A percentile compares a stretch with the other conserved stretches of the same genome.
Conservation (phyloP, 2,329 filamentous ascomycete species). For the Zasmidium cellare region DNA sequence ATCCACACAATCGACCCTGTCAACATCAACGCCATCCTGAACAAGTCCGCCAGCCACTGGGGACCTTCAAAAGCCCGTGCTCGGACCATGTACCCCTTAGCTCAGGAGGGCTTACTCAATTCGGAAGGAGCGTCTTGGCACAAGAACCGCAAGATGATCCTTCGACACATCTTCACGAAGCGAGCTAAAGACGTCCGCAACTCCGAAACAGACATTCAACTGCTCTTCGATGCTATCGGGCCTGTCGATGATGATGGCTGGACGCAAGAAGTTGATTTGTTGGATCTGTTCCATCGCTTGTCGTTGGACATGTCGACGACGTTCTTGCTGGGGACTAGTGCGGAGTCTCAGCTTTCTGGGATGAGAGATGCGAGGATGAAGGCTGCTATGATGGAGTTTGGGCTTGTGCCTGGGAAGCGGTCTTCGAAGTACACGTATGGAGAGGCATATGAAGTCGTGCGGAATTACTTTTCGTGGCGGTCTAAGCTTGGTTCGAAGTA, state of each 20-base stretch:
- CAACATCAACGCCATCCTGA: slow-evolving; percentile 22
- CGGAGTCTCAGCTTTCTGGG: slow-evolving; percentile 26
- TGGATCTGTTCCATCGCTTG: slow-evolving; percentile 33
- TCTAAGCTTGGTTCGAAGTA: slow-evolving; percentile 34
- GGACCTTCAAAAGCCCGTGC: slow-evolving; percentile 15
- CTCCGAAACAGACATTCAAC: slow-evolving; percentile 18
- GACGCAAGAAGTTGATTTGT: slow-evolving; percentile 28
- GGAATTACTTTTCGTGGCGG: slow-evolving; percentile 23
- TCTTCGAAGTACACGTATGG: slow-evolving; percentile 16
- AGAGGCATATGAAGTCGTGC: slow-evolving; percentile 23
- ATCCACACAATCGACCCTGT: slow-evolving; percentile 23
- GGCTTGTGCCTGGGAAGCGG: slow-evolving; percentile 17
- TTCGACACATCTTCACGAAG: slow-evolving; percentile 20
- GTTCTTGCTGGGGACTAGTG: slow-evolving; percentile 34
- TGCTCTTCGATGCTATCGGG: slow-evolving; percentile 20
- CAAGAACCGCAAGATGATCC: slow-evolving; percentile 22
- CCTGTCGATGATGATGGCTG: slow-evolving; percentile 18
- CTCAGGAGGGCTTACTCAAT: slow-evolving; percentile 21
- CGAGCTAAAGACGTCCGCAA: slow-evolving; percentile 18
- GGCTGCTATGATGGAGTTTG: slow-evolving; percentile 25
- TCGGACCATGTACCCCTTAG: slow-evolving; percentile 22
- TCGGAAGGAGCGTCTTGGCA: slow-evolving; percentile 21
- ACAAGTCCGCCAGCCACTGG: slow-evolving; percentile 16
- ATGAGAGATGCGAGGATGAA: slow-evolving; percentile 14
- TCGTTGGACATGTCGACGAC: slow-evolving; percentile 41